Evolutionary conservation across 805 yeast species (phyloP).

Genomic region (Nakazawaea ishiwadae): DNA sequence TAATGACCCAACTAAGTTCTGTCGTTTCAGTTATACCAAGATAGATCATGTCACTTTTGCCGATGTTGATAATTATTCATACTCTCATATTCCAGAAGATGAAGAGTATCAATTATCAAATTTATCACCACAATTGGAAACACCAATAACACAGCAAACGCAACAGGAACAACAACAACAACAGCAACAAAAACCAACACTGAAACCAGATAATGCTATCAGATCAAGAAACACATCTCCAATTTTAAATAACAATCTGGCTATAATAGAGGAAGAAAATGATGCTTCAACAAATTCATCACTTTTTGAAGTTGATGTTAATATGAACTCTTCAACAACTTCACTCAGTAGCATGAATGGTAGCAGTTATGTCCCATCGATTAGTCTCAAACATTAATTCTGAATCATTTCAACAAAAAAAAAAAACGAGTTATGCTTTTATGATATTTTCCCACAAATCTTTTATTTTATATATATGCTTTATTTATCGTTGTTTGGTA

Average conservation of each 20-base stretch:
- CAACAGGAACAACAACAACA: slow-evolving; percentile 3
- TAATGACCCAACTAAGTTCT: slow-evolving; percentile 44
- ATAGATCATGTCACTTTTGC: slow-evolving; percentile 20
- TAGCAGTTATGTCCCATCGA: neutral
- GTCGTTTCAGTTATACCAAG: slow-evolving; percentile 64
- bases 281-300: slow-evolving; percentile 8
- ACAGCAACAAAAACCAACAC: slow-evolving; percentile 2
- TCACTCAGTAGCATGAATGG: slow-evolving; percentile 8
- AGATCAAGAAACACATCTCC: slow-evolving; percentile 7
- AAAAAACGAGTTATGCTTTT: neutral
- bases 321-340: slow-evolving; percentile 10
- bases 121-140: neutral
- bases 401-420: neutral
- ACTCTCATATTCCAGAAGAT: neutral
- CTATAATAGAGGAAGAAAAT: slow-evolving; percentile 10
- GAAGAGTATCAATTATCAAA: slow-evolving; percentile 6
- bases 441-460: neutral
- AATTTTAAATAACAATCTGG: neutral
- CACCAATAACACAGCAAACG: neutral
- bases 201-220: slow-evolving; percentile 2
- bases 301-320: slow-evolving; percentile 10
- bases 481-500: too few relatives aligned
- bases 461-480: too few relatives aligned
- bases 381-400: neutral
- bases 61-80: slow-evolving; percentile 7